Conservation (phyloP, 176 grass and related monocot species). For the Tillandsia fasciculata region DNA sequence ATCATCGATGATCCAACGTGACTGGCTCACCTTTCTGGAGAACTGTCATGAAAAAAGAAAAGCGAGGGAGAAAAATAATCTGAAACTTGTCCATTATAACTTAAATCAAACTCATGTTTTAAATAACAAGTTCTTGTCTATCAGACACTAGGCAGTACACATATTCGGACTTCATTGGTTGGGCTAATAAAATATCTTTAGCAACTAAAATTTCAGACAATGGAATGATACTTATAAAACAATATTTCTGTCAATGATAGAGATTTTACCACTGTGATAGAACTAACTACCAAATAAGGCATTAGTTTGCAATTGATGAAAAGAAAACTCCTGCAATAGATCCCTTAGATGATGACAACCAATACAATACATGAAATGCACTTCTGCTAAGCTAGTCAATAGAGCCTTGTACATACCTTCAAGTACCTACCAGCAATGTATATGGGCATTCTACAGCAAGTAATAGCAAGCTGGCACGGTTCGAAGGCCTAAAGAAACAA, state of each 20-base stretch:
- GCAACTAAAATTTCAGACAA: background rate
- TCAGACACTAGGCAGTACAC: too few species aligned
- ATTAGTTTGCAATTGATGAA: background rate
- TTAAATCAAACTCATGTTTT: background rate
- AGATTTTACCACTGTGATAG: background rate
- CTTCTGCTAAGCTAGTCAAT: background rate
- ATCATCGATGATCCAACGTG: slow-evolving; percentile 97
- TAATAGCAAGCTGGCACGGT: slow-evolving; percentile 51
- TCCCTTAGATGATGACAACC: background rate
- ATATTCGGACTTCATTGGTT: too few species aligned
- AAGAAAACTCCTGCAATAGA: background rate
- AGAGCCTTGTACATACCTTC: slow-evolving; percentile 41
- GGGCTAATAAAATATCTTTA: background rate
- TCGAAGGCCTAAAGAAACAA: slow-evolving; percentile 38
- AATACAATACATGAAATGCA: background rate
- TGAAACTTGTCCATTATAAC: background rate
- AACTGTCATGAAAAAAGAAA: slow-evolving; percentile 34
- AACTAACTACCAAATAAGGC: background rate
- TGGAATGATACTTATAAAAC: background rate
- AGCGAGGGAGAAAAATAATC: slow-evolving; percentile 7
- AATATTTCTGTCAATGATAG: background rate
- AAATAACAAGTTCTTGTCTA: slow-evolving; percentile 1
- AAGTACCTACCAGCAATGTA: slow-evolving; percentile 91
- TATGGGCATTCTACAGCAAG: slow-evolving; percentile 55
- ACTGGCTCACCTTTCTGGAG: slow-evolving; percentile 96